Base-by-base conservation (phyloP, 2,329 filamentous ascomycete genomes). In the Ophiostoma piceae region DNA sequence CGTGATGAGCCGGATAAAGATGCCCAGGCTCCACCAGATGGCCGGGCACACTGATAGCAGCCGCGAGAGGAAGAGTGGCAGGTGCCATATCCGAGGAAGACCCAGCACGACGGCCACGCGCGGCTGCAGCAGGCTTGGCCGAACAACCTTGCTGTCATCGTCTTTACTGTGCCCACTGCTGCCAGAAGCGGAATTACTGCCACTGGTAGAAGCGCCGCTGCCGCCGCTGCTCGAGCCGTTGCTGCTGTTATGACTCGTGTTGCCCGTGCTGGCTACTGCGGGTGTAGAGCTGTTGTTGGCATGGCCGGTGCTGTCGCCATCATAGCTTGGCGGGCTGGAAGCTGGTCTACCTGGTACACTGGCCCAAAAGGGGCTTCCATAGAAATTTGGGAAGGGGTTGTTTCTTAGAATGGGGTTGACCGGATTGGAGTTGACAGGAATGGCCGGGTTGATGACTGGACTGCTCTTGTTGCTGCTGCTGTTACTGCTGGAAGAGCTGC, bases 31-130 rank as follows among this genome's bases (percentile, higher is more conserved):
- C 88, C 89, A 92, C 84, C 85, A 90, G 66, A 88, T 82, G 68
- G 89, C 88, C 19, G 92, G 91, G 29, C 85, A 83, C 68, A 91
- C 87, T 71, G 90, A 92, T 72, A 90, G 80, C 32, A 90, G 86
- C n/a, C 92, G 88, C 74, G 90, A 88, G 72, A 89, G 82, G 73
- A 92, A 87, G 69, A 94, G 84, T 71, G 89, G 88, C 60, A 90
- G 82, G 77, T 94, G 89, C 89, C 91, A 94, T 72, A 83, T 84
- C 72, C 84, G 83, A 69, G 90, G 88, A 19, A 95, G 87, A 68
- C 91, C 91, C 66, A 94, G 84, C 41, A 92, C 85, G 74, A 93
- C 90, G 73, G 91, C 91, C 70, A 94, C 87, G 70, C 91, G 90
- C 14, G 91, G 91, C 76, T 93, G 90, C 62, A 92, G 83, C 68